Evolutionary conservation across 202 grass and related monocot species (phyloP), one percentile per base, ranked within the genome.

Genomic region (Zoysia matrella): DNA sequence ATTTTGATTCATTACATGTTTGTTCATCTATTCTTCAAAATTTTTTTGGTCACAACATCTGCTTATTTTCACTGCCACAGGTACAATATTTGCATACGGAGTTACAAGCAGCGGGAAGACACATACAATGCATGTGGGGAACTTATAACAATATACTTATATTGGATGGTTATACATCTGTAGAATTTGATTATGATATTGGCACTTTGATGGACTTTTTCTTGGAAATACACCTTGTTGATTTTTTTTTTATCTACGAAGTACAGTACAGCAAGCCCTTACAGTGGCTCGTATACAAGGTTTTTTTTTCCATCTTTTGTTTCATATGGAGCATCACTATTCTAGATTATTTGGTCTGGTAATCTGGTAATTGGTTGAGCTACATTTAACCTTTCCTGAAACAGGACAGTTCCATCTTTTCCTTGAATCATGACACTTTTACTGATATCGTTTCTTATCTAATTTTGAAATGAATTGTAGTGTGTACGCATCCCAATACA

Each of bases 41-140:
- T 70, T 10, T 18, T 40, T 18, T 67, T 56, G 47, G 30, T 83
- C 51, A 51, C 64, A 73, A n/a, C 16, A 76, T 79, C 39, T 2
- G 14, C 58, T 88, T 74, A 15, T 4, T 52, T 72, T 76, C 65
- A 58, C 60, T 84, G 56, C 71, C 22, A 55, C 69, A 97, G 94
- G 94, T 80, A 93, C 94, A 85, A 97, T 97, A 81, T 97, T 97
- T 77, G 86, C 94, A 86, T 97, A 97, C 78, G 90, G 93, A 82
- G 93, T 97, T 86, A 93, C 93, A 51, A 97, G 93, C 78, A 97
- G 93, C 75, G 93, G 93, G 71, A 97, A 97, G 78, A 97, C 94
- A 75, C 94, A 97, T 75, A 93, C 88, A 47, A 97, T 97, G 90
- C 90, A 97, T 97, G 94, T 97, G 73, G 89, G 84, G 53, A 86